Evolutionary conservation across 2,329 filamentous ascomycete genomes (phyloP).

Genomic region (Calonectria pteridis): DNA sequence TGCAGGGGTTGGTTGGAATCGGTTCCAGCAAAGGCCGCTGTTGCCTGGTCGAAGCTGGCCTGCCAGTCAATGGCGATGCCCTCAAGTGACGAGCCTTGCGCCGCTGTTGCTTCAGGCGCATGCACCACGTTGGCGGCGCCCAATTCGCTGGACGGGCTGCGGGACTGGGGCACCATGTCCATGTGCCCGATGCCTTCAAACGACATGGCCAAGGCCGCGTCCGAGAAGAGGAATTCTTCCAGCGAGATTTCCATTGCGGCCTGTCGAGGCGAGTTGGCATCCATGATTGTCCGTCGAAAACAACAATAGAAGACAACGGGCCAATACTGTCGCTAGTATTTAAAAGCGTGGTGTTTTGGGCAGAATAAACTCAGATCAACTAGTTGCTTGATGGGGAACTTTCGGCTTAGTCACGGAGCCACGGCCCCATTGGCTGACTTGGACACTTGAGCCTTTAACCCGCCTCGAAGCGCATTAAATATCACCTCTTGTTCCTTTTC

Average conservation of each 20-base stretch:
- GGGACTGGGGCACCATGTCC: conserved; percentile 28
- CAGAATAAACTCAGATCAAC: neutral
- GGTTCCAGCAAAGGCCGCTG: conserved; percentile 5
- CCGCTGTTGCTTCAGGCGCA: neutral
- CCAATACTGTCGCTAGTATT: neutral
- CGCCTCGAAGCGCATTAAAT: neutral
- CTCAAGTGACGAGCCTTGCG: neutral
- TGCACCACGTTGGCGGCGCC: neutral
- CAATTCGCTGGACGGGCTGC: conserved; percentile 27
- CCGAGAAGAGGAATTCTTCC: conserved; percentile 40
- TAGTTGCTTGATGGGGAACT: neutral
- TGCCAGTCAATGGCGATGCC: conserved; percentile 36
- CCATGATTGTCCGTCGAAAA: conserved; percentile 2
- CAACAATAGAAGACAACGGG: neutral
- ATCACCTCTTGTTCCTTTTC: neutral
- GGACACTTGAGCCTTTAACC: neutral
- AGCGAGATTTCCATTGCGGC: conserved; percentile 38
- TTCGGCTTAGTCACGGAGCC: conserved; percentile 20
- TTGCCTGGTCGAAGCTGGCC: conserved; percentile 35
- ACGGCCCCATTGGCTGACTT: neutral
- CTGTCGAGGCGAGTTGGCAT: neutral
- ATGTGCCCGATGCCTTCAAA: conserved; percentile 31
- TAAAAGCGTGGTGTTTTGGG: conserved; percentile 2
- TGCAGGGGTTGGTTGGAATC: conserved; percentile 13
- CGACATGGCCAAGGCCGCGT: conserved; percentile 32